A percentile compares a stretch with the other conserved stretches of the same genome.
phyloP scores from a whole-genome alignment of 1,284 basidiomycete genomes.

The Cryptococcus deneoformans region DNA sequence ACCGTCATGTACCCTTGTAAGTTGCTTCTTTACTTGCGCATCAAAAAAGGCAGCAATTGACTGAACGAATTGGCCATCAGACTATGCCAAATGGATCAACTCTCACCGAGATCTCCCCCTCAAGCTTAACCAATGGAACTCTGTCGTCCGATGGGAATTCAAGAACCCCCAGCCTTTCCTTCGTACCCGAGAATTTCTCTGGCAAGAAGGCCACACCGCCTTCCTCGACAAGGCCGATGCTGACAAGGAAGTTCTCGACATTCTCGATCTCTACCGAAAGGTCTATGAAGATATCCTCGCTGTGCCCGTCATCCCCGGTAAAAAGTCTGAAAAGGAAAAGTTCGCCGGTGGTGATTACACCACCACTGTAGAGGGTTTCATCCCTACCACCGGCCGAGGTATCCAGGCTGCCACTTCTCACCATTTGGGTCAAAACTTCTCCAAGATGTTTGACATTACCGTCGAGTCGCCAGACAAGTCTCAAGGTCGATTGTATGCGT shows the following conservation, averaged over 20 bases:
- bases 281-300: conserved; percentile 98
- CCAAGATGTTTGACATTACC: conserved; percentile 96
- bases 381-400: conserved; percentile 94
- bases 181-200: conserved; percentile 97
- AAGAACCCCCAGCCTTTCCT: conserved; percentile 99
- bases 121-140: conserved; percentile 99
- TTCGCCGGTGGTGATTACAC: conserved; percentile 98
- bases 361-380: conserved; percentile 97
- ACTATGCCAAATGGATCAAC: conserved; percentile 97
- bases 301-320: conserved; percentile 92
- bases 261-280: conserved; percentile 91
- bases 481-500: conserved; percentile 62
- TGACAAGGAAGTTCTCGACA: conserved; percentile 85
- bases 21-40: conserved; percentile 49
- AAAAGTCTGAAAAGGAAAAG: conserved; percentile 99
- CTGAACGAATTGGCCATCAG: conserved; percentile 47
- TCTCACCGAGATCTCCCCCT: conserved; percentile 95
- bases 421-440: conserved; percentile 98
- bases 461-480: conserved; percentile 81
- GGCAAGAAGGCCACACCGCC: conserved; percentile 99
- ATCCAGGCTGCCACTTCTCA: conserved; percentile 99
- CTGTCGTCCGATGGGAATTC: conserved; percentile 99
- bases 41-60: background rate
- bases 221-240: conserved; percentile 86
- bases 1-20: conserved; percentile 93